phyloP scores from a whole-genome alignment of 2,329 filamentous ascomycete species.

The Clonostachys rosea region DNA sequence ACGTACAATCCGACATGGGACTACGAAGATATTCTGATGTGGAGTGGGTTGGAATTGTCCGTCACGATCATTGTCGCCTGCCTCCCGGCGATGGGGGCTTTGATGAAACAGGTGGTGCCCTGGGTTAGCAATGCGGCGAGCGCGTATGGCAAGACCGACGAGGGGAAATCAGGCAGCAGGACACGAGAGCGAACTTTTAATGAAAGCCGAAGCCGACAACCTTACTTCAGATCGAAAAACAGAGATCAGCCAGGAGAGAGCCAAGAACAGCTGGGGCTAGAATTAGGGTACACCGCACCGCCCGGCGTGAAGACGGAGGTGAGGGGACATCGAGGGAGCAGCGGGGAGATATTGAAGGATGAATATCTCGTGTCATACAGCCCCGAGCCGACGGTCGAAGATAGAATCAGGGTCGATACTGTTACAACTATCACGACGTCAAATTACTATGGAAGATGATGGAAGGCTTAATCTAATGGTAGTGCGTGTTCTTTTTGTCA shows the following conservation, averaged over 20 bases:
- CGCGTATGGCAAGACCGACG: slow-evolving; percentile 2
- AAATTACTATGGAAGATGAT: no score
- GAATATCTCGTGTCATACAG: no score
- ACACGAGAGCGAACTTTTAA: no score
- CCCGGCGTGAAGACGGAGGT: slow-evolving; percentile 24
- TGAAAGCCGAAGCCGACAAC: not conserved
- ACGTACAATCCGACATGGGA: slow-evolving; percentile 33
- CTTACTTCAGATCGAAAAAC: not conserved
- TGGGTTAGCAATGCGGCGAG: not conserved
- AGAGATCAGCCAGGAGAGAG: slow-evolving; percentile 7
- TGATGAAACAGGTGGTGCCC: slow-evolving; percentile 9
- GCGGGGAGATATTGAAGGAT: not conserved
- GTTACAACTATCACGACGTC: no score
- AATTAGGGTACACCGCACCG: slow-evolving; percentile 18
- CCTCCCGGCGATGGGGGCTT: slow-evolving; percentile 29
- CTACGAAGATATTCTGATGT: slow-evolving; percentile 31
- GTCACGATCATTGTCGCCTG: slow-evolving; percentile 33
- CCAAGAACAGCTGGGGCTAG: slow-evolving; percentile 11
- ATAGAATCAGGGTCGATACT: no score
- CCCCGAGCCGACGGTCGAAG: no score
- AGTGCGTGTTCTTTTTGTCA: no score
- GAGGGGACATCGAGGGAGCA: slow-evolving; percentile 1
- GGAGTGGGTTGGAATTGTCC: slow-evolving; percentile 35
- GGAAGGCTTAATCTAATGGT: no score
- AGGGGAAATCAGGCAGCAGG: no score